Percentiles rank a stretch among this genome's conserved stretches.
These are phyloP conservation scores for Cryptococcus wingfieldii DNA, from an alignment of 1,284 basidiomycete species.

Conservation along the genomic window DNA sequence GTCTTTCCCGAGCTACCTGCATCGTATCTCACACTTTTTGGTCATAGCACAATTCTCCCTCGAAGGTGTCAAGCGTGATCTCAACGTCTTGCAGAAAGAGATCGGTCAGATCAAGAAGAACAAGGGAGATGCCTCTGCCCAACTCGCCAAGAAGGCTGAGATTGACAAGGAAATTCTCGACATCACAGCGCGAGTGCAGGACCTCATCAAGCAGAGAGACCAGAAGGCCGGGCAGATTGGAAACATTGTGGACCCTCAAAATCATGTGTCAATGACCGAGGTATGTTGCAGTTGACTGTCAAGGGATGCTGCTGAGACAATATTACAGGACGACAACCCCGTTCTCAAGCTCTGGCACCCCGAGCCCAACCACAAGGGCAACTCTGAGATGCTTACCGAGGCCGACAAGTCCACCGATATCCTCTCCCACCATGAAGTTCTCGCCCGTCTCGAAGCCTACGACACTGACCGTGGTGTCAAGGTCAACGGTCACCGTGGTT, in stretches of 20 bases:
- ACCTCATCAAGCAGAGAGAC: constrained; percentile 64
- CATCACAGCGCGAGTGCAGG: constrained; percentile 70
- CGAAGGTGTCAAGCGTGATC: constrained; percentile 71
- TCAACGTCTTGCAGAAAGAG: constrained; percentile 88
- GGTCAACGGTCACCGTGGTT: constrained; percentile 91
- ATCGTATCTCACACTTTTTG: background rate
- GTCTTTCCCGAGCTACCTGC: constrained; percentile 40
- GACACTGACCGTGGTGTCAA: constrained; percentile 94
- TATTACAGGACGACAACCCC: constrained; percentile 75
- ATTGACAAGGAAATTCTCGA: constrained; percentile 68
- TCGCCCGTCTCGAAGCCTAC: constrained; percentile 87
- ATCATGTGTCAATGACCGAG: constrained; percentile 83
- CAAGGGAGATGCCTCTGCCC: constrained; percentile 83
- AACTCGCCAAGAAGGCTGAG: constrained; percentile 72
- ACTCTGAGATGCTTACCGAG: constrained; percentile 48
- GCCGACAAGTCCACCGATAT: constrained; percentile 65
- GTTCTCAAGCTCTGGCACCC: constrained; percentile 83
- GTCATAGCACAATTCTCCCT: constrained; percentile 74
- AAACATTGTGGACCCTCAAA: constrained; percentile 85
- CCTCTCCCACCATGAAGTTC: constrained; percentile 93
- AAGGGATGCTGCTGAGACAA: background rate
- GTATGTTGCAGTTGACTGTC: constrained; percentile 51
- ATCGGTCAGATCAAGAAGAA: constrained; percentile 93
- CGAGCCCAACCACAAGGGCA: constrained; percentile 60
- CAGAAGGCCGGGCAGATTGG: constrained; percentile 76